Evolutionary conservation across 345 rosid species (phyloP).

Genomic region (Lepidium didymum): DNA sequence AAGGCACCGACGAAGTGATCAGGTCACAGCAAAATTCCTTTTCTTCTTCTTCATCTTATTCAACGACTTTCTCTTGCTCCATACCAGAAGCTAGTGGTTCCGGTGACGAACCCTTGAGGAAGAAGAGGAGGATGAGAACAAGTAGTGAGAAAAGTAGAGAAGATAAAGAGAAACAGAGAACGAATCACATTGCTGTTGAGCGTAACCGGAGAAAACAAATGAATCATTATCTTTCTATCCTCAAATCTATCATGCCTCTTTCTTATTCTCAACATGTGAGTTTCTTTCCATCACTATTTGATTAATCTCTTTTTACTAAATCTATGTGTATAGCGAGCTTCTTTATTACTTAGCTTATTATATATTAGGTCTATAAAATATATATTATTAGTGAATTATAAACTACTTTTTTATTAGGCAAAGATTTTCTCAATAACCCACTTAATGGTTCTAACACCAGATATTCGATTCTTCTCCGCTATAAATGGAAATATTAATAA

Average conservation of each 20-base stretch:
- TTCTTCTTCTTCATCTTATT: not conserved
- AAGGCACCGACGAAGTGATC: not conserved
- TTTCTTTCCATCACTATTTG: not conserved
- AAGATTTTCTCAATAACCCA: no score
- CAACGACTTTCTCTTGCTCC: slow-evolving; percentile 10
- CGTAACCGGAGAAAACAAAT: slow-evolving; percentile 70
- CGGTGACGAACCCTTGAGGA: not conserved
- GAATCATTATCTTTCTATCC: slow-evolving; percentile 53
- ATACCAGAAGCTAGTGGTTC: no score
- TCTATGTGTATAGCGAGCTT: not conserved
- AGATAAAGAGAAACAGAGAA: slow-evolving; percentile 61
- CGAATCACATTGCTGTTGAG: slow-evolving; percentile 62
- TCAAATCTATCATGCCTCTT: slow-evolving; percentile 55
- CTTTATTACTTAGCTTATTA: not conserved
- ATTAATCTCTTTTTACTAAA: not conserved
- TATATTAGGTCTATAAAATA: not conserved
- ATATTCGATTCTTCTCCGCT: no score
- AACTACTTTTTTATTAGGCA: no score
- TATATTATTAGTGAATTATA: no score
- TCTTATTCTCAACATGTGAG: slow-evolving; percentile 57
- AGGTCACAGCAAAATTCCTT: not conserved
- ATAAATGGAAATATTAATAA: no score
- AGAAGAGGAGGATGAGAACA: slow-evolving; percentile 39
- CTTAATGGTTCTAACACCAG: no score
- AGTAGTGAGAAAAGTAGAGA: slow-evolving; percentile 36